Evolutionary conservation across 352 stramenopile genomes (phyloP), one percentile per base, ranked within the genome.

Genomic region (Globisporangium megalacanthum): DNA sequence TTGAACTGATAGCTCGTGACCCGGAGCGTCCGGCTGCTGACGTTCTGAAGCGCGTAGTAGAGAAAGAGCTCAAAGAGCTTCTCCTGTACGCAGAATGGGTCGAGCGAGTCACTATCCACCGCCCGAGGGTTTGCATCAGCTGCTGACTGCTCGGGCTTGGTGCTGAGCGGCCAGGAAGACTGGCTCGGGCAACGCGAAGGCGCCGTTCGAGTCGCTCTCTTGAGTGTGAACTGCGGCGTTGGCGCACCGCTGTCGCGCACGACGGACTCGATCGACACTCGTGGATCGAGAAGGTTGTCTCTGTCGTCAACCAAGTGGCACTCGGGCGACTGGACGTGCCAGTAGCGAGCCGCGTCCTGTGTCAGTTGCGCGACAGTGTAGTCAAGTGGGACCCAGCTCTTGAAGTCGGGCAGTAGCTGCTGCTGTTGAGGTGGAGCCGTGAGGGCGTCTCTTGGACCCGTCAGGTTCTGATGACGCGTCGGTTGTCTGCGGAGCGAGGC

Each of bases 1-100:
- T 89, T 91, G 68, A 91, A 88, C 41, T 91, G 78, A 17, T 76
- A 85, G 39, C 72, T 76, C 9, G 79, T 78, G 33, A 91, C 70
- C 2, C 60, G 59, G n/a, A 77, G 62, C 1, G 50, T 63, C 17
- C 67, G 74, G 48, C 71, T 72, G 39, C 62, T 79, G 3, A 66
- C 69, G 19, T 86, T 88, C 15, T 83, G 78, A 0, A 91, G 60
- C 0, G 79, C 69, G 44, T 76, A 73, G 39, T 80, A 72, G 15
- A 84, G 60, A 33, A 91, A 91, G 11, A 88, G 49, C n/a, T 87
- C 73, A 25, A 83, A 82, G 6, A 91, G 64, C 36, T 76, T 69
- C 20, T 88, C 72, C 33, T 85, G 74, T 13, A 86, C 59, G 65
- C 65, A 76, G 39, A 87, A 85, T 15, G 73, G 75, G 46, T 89